Evolutionary conservation across 208 protist species (phyloP), one percentile per base, ranked within the genome.

Genomic region (Crithidia mellificae): DNA sequence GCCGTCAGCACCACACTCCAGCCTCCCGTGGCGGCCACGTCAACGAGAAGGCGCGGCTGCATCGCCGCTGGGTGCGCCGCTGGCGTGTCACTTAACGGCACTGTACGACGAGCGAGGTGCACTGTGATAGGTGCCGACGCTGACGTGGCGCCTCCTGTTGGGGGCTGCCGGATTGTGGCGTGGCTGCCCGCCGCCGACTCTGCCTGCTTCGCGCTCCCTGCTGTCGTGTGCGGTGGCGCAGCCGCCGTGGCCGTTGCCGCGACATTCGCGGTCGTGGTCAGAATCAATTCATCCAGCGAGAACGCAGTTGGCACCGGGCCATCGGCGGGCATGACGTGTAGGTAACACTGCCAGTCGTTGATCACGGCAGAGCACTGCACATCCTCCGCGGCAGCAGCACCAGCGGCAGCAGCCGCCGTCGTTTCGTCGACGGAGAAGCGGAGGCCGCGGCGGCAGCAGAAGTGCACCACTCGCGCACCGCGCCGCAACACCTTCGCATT

Each of bases 291-390:
- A 22, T 76, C 63, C 27, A 76, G 36, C 17, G 34, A 30, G 19
- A 76, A 76, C 34, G 38, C 22, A 6, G 70, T 64, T 27, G 70
- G 62, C 62, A 76, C 27, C 12, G 63, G 63, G 11, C 70, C 70
- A 32, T 76, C 70, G 17, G 36, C 56, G 7, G 43, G 29, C 70
- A 76, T 70, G 19, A 64, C 56, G 30, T 66, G 70, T 32, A 70
- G 36, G 34, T 76, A 76, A 56, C 70, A 76, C 56, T 76, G 70
- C 70, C 70, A 76, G 44, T 76, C 70, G 46, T 70, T 58, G 29
- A 76, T 25, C 9, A 52, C 59, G 2, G 49, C 63, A 22, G 70
- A 59, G 56, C 70, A 76, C 34, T 65, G 70, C 70, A 76, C 70
- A 30, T 76, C 70, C 52, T 76, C 62, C 63, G 63, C 53, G 22